These are phyloP conservation scores for Kentomonas sorsogonicus DNA, from an alignment of 208 protist genomes.

Conservation along the genomic window DNA sequence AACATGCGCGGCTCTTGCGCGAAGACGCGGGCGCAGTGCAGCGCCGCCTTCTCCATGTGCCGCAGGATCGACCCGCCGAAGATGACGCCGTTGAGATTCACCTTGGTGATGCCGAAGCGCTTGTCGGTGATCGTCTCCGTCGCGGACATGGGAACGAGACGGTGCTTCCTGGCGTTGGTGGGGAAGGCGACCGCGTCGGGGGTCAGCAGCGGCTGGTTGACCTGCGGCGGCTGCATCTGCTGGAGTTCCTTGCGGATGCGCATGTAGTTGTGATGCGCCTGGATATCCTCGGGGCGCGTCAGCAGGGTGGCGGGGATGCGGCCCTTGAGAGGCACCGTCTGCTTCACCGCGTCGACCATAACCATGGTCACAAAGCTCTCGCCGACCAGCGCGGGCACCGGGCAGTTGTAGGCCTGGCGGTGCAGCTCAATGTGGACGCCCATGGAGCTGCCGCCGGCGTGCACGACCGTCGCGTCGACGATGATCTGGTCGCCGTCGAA, in stretches of 20 bases:
- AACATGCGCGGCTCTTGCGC: slow-evolving; percentile 23
- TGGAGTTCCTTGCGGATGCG: slow-evolving; percentile 9
- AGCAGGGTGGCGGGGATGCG: slow-evolving; percentile 25
- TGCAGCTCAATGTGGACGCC: slow-evolving; percentile 24
- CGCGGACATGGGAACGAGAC: slow-evolving; percentile 15
- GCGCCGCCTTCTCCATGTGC: slow-evolving; percentile 46
- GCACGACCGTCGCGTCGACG: slow-evolving; percentile 17
- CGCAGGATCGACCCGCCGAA: slow-evolving; percentile 52
- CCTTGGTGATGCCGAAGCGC: slow-evolving; percentile 20
- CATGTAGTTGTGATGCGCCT: slow-evolving; percentile 21
- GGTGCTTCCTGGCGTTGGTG: slow-evolving; percentile 22
- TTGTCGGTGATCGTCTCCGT: slow-evolving; percentile 16
- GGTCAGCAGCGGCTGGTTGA: not conserved
- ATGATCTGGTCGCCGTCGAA: slow-evolving; percentile 31
- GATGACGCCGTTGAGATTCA: slow-evolving; percentile 50
- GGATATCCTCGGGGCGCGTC: slow-evolving; percentile 11
- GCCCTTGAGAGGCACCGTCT: slow-evolving; percentile 10
- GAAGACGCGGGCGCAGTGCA: slow-evolving; percentile 59
- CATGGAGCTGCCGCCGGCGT: slow-evolving; percentile 19
- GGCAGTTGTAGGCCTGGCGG: slow-evolving; percentile 24
- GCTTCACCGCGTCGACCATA: slow-evolving; percentile 12
- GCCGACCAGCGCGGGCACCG: slow-evolving; percentile 11
- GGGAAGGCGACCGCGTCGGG: slow-evolving; percentile 22
- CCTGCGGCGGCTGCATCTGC: not conserved
- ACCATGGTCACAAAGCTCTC: slow-evolving; percentile 28